Base-by-base conservation (phyloP, 805 yeast genomes). In the Saccharomycopsis vini region DNA sequence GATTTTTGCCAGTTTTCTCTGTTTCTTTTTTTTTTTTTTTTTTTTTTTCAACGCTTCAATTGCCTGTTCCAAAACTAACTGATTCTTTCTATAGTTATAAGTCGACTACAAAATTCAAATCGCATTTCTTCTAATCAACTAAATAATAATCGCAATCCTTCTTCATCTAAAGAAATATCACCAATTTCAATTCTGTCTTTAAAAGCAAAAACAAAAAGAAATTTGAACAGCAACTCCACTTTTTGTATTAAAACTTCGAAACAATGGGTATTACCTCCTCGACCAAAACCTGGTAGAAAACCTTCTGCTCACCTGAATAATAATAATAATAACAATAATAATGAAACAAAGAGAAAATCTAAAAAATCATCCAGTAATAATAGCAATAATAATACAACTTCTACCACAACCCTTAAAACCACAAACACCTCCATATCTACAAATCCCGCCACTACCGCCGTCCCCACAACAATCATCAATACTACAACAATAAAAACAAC, bases 231-330 rank as follows among this genome's bases (percentile, higher is more conserved):
- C n/a, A n/a, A n/a, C n/a, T n/a, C n/a, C 22, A 36, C 45, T 15
- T 32, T 43, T 24, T 46, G 49, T 20, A 49, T 49, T 12, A 68
- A 67, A 52, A 68, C 73, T 1, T 66, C 71, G 44, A 68, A 67
- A 44, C 66, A 66, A 52, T 71, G 73, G 76, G 71, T 67, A 9
- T 55, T 67, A 31, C 75, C 73, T 18, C 73, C 73, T 4, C 58
- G 73, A 46, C 73, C 73, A 15, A 66, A 68, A 43, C 72, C 74
- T 1, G 73, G 73, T 15, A 59, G 73, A 36, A 69, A 69, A 47
- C 72, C 72, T 21, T 36, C 46, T 15, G 26, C 40, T 10, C 36
- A 34, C 12, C 31, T 32, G 3, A 16, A 18, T 19, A 13, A 20
- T 18, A 18, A n/a, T n/a, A n/a, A n/a, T n/a, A n/a, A 15, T 32